Evolutionary conservation across 305 asterid species (phyloP), one percentile per base, ranked within the genome.

Genomic region (Solanum hybrid): DNA sequence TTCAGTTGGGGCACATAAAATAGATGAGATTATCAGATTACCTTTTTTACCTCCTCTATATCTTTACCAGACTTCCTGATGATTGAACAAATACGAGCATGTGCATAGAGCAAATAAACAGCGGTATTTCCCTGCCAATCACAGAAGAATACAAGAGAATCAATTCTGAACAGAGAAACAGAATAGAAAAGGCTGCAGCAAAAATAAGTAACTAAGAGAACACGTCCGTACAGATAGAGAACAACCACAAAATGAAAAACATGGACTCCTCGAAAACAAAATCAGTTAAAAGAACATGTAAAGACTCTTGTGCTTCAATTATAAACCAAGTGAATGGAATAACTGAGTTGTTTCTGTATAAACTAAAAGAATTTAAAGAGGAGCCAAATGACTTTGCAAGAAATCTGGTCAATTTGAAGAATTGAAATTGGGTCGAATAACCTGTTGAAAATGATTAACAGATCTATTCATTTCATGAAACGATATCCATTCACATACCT

Each of bases 41-140:
- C 99, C 98, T 91, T 89, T 91, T 94, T 95, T 89, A 97, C 81
- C 90, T 97, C 96, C 81, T 96, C 97, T 24, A 96, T 91, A 90
- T 96, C 98, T 92, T 90, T 95, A 88, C 97, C 96, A 1, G 98
- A 96, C 92, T 92, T 97, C 94, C 96, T 92, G 94, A 97, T 97
- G 42, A 97, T 96, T 88, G 99, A 97, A 95, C 99, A 95, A 88
- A 97, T 96, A 89, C 99, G 96, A 92, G 99, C 98, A 94, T 97
- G 99, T 51, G 99, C 99, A 91, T 96, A 97, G 89, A 94, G 91
- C 93, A 97, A 91, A 91, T 97, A 97, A 24, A 97, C 99, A 90
- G 99, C 99, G 51, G 99, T 97, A 89, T 97, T 96, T 85, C 99
- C 99, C 99, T 97, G 97, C 88, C 40, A 36, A 84, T 51, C 31